A percentile compares a stretch with the other conserved stretches of the same genome.
These are phyloP conservation scores for Vararia minispora DNA, from an alignment of 768 basidiomycete genomes.

Conservation along the genomic window DNA sequence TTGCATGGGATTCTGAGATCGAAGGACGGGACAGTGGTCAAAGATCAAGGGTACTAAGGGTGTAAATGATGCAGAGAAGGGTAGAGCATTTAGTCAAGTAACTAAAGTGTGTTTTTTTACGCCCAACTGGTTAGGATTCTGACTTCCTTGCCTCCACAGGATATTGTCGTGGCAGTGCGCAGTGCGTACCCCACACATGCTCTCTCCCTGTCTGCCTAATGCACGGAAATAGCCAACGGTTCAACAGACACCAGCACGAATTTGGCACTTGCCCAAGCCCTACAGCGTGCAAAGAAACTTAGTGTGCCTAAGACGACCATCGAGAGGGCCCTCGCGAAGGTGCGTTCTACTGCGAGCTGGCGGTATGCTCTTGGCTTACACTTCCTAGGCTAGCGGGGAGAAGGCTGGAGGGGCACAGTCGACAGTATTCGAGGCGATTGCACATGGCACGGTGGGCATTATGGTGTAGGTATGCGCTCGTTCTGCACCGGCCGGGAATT, in stretches of 20 bases:
- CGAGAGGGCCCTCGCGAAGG: constrained; percentile 12
- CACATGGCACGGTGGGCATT: constrained; percentile 13
- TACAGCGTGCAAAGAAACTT: constrained; percentile 10
- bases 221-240: constrained; percentile 7
- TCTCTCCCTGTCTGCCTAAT: neutral
- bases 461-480: constrained; percentile 12
- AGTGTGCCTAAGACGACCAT: constrained; percentile 14
- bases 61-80: constrained; percentile 7
- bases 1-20: neutral
- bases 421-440: constrained; percentile 11
- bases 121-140: neutral
- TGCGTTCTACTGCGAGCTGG: neutral
- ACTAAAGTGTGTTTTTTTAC: constrained; percentile 6
- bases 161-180: constrained; percentile 12
- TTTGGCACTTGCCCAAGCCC: constrained; percentile 7
- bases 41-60: constrained; percentile 15
- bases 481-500: no score
- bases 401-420: constrained; percentile 9
- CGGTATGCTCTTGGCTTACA: neutral
- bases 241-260: constrained; percentile 9
- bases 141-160: constrained; percentile 1
- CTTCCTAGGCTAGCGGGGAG: constrained; percentile 6
- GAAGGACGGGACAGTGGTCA: constrained; percentile 13
- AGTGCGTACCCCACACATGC: constrained; percentile 7
- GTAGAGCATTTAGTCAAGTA: constrained; percentile 7